Conservation (phyloP, 2,329 filamentous ascomycete genomes). For the Bipolaris gigantea region DNA sequence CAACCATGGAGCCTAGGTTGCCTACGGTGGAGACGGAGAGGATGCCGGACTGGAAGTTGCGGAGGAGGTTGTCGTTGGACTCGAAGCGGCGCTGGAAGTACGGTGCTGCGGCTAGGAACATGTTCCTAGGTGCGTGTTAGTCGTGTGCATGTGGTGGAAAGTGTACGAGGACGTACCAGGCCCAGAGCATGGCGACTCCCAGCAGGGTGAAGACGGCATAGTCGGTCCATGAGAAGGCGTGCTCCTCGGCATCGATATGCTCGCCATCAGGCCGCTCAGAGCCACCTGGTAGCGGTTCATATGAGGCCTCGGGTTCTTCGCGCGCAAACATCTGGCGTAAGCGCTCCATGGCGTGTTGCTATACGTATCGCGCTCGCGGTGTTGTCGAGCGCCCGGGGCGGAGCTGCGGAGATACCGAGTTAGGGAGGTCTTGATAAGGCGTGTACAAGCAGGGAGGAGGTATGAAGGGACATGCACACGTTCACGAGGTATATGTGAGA, state of each 20-base stretch:
- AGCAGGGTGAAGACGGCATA: constrained; percentile 84
- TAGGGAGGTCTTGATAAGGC: not conserved
- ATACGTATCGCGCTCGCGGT: constrained; percentile 5
- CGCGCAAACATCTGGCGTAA: constrained; percentile 37
- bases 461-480: not conserved
- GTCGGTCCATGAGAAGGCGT: constrained; percentile 76
- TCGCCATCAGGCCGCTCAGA: constrained; percentile 41
- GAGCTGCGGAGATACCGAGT: constrained; percentile 3
- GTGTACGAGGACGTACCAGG: constrained; percentile 66
- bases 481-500: not conserved
- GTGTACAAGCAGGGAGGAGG: constrained; percentile 16
- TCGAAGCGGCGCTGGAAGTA: constrained; percentile 87
- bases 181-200: constrained; percentile 95
- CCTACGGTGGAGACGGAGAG: constrained; percentile 82
- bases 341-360: constrained; percentile 37
- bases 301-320: constrained; percentile 31
- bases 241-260: constrained; percentile 31
- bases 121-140: constrained; percentile 69
- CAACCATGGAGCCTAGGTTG: constrained; percentile 74
- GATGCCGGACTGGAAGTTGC: constrained; percentile 88
- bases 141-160: not conserved
- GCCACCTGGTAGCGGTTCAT: constrained; percentile 46
- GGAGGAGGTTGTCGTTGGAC: constrained; percentile 68
- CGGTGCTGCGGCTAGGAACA: constrained; percentile 93
- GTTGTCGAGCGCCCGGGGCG: constrained; percentile 7